Percentiles rank a stretch among this genome's conserved stretches.
Conservation (phyloP, 805 yeast genomes). For the Maudiozyma turicensis region DNA sequence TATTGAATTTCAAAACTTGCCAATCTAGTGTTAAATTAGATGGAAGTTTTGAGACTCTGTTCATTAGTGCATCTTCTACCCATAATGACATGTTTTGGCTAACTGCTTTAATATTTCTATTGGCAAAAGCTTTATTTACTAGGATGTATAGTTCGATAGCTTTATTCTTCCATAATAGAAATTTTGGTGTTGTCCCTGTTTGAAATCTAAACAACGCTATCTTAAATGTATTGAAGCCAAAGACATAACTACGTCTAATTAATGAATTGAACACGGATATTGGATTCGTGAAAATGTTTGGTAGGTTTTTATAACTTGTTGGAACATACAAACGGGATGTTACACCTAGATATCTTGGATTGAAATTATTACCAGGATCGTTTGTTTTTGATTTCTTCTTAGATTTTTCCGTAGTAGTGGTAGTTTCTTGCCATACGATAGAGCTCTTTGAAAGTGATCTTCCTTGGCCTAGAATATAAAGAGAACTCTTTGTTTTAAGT, state of each 20-base stretch:
- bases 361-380: conserved; percentile 16
- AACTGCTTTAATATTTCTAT: conserved; percentile 39
- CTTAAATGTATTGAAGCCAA: conserved; percentile 61
- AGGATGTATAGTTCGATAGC: conserved; percentile 70
- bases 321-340: conserved; percentile 42
- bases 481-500: background rate
- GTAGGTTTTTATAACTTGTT: conserved; percentile 37
- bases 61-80: conserved; percentile 49
- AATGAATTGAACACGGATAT: conserved; percentile 35
- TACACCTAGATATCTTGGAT: conserved; percentile 34
- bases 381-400: conserved; percentile 7
- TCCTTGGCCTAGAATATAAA: background rate
- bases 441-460: background rate
- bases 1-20: conserved; percentile 64
- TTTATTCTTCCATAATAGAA: conserved; percentile 71
- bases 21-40: conserved; percentile 52
- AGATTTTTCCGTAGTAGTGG: background rate
- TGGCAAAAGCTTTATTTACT: conserved; percentile 76
- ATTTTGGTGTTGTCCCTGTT: conserved; percentile 57
- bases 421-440: background rate
- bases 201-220: conserved; percentile 60
- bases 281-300: conserved; percentile 36
- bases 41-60: conserved; percentile 49
- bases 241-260: conserved; percentile 49
- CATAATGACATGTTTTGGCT: conserved; percentile 44